Evolutionary conservation across 352 stramenopile genomes (phyloP).

Genomic region (Phytophthora europaea): DNA sequence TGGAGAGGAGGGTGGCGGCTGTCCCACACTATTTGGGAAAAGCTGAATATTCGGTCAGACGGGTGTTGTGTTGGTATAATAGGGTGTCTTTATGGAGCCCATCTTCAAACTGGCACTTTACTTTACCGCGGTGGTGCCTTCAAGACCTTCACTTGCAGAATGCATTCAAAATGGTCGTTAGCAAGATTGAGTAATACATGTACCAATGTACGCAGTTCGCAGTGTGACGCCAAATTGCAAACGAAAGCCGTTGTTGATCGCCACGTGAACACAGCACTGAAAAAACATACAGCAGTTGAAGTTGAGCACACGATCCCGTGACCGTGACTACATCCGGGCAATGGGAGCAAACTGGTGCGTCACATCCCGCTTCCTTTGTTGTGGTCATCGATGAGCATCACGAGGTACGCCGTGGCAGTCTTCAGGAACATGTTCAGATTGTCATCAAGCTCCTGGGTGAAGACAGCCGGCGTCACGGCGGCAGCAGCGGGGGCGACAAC

Average conservation of each 20-base stretch:
- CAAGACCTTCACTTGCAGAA: not conserved
- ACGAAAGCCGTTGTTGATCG: constrained; percentile 1
- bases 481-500: not conserved
- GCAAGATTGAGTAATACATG: not conserved
- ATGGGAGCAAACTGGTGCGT: not conserved
- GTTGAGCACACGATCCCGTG: not conserved
- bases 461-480: constrained; percentile 1
- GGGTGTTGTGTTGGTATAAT: not conserved
- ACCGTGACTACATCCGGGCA: not conserved
- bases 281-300: constrained; percentile 30
- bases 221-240: not conserved
- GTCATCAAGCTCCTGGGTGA: constrained; percentile 35
- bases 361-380: constrained; percentile 24
- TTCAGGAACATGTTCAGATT: constrained; percentile 51
- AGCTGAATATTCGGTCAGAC: not conserved
- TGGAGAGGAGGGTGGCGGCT: constrained; percentile 1
- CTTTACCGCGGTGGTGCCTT: not conserved
- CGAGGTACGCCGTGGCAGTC: constrained; percentile 43
- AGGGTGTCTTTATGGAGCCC: constrained; percentile 3
- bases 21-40: not conserved
- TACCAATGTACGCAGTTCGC: not conserved
- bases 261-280: constrained; percentile 2
- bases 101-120: constrained; percentile 30
- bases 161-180: not conserved
- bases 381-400: constrained; percentile 43